Conservation (phyloP, 306 rosid genomes). For the Pyrus pyrifolia region DNA sequence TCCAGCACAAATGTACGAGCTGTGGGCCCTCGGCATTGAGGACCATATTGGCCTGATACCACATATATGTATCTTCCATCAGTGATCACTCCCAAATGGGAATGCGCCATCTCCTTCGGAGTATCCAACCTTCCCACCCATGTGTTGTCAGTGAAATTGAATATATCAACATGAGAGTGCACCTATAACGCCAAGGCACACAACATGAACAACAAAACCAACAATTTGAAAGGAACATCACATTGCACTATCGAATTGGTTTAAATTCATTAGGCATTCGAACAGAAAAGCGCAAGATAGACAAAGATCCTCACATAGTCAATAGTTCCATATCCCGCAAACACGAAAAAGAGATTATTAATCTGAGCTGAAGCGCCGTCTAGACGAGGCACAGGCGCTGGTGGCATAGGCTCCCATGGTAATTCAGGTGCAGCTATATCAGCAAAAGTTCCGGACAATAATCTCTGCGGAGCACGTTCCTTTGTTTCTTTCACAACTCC, state of each 20-base stretch:
- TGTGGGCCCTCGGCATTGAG: slow-evolving; percentile 76
- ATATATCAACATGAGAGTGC: slow-evolving; percentile 76
- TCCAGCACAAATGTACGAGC: slow-evolving; percentile 55
- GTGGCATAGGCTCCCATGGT: slow-evolving; percentile 71
- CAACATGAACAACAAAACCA: slow-evolving; percentile 1
- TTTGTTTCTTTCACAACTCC: slow-evolving; percentile 5
- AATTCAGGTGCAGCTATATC: slow-evolving; percentile 75
- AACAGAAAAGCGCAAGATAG: background rate
- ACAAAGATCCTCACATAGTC: slow-evolving; percentile 44
- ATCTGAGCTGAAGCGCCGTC: slow-evolving; percentile 83
- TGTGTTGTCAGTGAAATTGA: slow-evolving; percentile 46
- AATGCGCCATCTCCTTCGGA: slow-evolving; percentile 84
- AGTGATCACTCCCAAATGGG: slow-evolving; percentile 79
- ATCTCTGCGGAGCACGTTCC: slow-evolving; percentile 22
- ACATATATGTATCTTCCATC: slow-evolving; percentile 85
- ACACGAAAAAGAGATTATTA: slow-evolving; percentile 51
- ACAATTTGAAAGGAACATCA: background rate
- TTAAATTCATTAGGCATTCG: background rate
- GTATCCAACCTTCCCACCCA: slow-evolving; percentile 58
- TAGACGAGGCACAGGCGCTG: slow-evolving; percentile 83
- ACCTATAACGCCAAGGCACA: slow-evolving; percentile 41
- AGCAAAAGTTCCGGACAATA: slow-evolving; percentile 55
- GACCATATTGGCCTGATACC: slow-evolving; percentile 78
- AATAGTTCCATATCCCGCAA: slow-evolving; percentile 70
- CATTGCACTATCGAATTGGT: background rate